Evolutionary conservation across 129 eudicot species (phyloP), one percentile per base, ranked within the genome.

Genomic region (Gnaphalium uliginosum): DNA sequence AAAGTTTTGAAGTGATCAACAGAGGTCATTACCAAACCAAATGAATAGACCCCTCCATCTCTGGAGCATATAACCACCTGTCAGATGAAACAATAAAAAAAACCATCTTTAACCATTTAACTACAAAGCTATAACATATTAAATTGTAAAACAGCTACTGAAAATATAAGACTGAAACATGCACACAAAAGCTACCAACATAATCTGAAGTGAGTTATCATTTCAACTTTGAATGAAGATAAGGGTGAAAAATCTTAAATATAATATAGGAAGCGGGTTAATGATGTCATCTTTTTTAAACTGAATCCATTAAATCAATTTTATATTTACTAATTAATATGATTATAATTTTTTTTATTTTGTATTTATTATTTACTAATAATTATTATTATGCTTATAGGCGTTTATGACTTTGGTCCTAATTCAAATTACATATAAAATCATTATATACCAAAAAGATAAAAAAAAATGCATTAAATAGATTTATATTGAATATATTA

Each of bases 31-130:
- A 91, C 97, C 89, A 86, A 46, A 81, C 83, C 87, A 84, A 87
- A 85, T 46, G 96, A 91, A 70, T 91, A 91, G 68, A 95, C 87
- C 17, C 66, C 73, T 76, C 99, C 99, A 74, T 87, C 91, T 83
- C 99, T 86, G 23, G 97, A 89, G 70, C 99, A 95, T 78, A 91
- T 19, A 33, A 95, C 83, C 76, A 85, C 92, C 92, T 91, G 87
- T 67, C 76, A 22, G 58, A 82, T 61, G 71, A 33, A 75, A 48
- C 35, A 30, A n/a, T n/a, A n/a, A n/a, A 48, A 41, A 27, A 3
- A 29, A 43, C 14, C 41, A n/a, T n/a, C 21, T 48, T 64, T 9
- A 11, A 33, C 11, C 24, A 2, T 30, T 50, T 14, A 1, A 70
- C 54, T 70, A 41, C 24, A 26, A 18, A 26, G 4, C 30, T 46